These are phyloP conservation scores for Tremella yokohamensis DNA, from an alignment of 768 basidiomycete genomes.

Conservation along the genomic window DNA sequence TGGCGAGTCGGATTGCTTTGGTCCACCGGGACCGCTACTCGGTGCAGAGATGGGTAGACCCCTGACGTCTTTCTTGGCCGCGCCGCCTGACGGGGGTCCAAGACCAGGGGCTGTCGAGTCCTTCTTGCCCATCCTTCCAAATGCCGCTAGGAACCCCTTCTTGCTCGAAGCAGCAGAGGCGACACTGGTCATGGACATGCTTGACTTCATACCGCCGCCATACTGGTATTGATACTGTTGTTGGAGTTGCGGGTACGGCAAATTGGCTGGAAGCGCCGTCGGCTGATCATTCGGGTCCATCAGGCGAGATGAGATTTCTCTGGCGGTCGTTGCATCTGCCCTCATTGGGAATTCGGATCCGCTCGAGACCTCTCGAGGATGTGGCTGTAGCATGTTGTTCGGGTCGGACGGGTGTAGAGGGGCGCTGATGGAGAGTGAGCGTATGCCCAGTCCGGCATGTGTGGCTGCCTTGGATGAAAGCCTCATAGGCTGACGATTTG, in stretches of 20 bases:
- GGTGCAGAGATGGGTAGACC: slow-evolving; percentile 41
- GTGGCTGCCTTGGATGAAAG: slow-evolving; percentile 6
- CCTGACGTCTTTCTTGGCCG: slow-evolving; percentile 39
- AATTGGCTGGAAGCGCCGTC: slow-evolving; percentile 33
- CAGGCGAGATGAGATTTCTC: slow-evolving; percentile 39
- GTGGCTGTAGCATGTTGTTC: slow-evolving; percentile 12
- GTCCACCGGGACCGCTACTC: slow-evolving; percentile 4
- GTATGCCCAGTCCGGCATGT: slow-evolving; percentile 10
- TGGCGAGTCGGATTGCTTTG: slow-evolving; percentile 5
- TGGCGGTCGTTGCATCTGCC: slow-evolving; percentile 41
- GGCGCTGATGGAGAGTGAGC: slow-evolving; percentile 4
- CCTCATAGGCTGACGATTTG: slow-evolving; percentile 12
- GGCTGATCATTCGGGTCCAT: slow-evolving; percentile 43
- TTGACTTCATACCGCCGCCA: slow-evolving; percentile 28
- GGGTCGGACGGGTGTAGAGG: slow-evolving; percentile 17
- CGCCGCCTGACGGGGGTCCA: not conserved
- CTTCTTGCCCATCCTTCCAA: slow-evolving; percentile 28
- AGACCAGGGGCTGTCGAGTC: slow-evolving; percentile 19
- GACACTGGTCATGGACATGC: slow-evolving; percentile 37
- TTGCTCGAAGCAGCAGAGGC: slow-evolving; percentile 24
- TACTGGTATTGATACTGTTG: slow-evolving; percentile 15
- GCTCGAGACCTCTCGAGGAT: slow-evolving; percentile 33
- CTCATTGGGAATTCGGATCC: slow-evolving; percentile 45
- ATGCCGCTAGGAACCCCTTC: slow-evolving; percentile 37
- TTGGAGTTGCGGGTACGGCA: slow-evolving; percentile 46